Conservation (phyloP, 495 filamentous ascomycete species). For the Aspergillus panamensis region DNA sequence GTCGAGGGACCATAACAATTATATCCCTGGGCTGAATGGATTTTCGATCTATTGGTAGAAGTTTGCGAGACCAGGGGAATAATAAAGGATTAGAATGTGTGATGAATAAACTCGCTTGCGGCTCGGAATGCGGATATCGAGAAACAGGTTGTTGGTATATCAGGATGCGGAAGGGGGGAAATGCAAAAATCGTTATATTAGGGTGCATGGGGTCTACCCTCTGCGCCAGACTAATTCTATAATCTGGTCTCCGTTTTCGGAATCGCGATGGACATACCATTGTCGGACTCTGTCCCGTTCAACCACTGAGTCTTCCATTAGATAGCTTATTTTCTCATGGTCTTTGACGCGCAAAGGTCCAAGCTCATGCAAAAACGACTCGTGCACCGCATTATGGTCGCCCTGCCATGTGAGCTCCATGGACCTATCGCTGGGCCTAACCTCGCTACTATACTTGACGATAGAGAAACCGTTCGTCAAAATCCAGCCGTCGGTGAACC, state of each 20-base stretch:
- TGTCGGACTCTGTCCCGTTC: slow-evolving; percentile 36
- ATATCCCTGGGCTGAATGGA: slow-evolving; percentile 9
- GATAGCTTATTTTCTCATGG: slow-evolving; percentile 35
- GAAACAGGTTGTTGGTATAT: background rate
- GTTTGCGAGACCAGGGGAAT: background rate
- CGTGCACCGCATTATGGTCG: slow-evolving; percentile 36
- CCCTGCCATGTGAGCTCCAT: slow-evolving; percentile 50
- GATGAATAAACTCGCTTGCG: background rate
- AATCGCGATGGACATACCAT: slow-evolving; percentile 40
- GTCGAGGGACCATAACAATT: slow-evolving; percentile 23
- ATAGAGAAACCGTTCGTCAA: slow-evolving; percentile 57
- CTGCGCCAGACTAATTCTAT: slow-evolving; percentile 44
- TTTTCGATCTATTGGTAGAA: slow-evolving; percentile 11
- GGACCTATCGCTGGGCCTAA: slow-evolving; percentile 28
- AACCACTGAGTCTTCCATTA: slow-evolving; percentile 31
- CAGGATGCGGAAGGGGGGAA: background rate
- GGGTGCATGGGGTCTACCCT: slow-evolving; percentile 15
- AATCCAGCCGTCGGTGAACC: slow-evolving; percentile 54
- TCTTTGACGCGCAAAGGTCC: slow-evolving; percentile 43
- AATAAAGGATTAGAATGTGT: background rate
- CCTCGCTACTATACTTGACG: slow-evolving; percentile 44
- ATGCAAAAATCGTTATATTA: background rate
- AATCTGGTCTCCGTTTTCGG: slow-evolving; percentile 33
- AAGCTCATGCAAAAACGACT: slow-evolving; percentile 42
- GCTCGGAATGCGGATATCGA: background rate